Evolutionary conservation across 2,329 filamentous ascomycete genomes (phyloP).

Genomic region (Moelleriella libera): DNA sequence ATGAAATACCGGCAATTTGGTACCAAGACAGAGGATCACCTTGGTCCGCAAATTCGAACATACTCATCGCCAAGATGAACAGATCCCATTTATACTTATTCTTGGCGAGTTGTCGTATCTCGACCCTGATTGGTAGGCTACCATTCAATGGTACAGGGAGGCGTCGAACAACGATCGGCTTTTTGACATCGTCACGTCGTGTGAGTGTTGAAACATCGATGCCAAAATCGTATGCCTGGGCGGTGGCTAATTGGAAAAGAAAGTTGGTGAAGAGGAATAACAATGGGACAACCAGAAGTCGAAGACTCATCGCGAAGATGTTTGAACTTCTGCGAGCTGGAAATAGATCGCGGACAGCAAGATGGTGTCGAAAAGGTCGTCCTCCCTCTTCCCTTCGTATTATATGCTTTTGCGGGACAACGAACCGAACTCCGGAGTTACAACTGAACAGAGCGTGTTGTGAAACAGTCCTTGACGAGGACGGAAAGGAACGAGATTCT

Average conservation of each 20-base stretch:
- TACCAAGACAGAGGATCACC: constrained; percentile 57
- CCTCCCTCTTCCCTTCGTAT: too few relatives aligned
- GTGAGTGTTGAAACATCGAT: constrained; percentile 23
- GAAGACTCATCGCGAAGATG: constrained; percentile 2
- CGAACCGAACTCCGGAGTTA: too few relatives aligned
- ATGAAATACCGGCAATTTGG: constrained; percentile 51
- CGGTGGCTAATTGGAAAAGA: constrained; percentile 3
- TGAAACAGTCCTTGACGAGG: background rate
- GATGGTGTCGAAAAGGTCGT: too few relatives aligned
- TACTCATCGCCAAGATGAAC: constrained; percentile 60
- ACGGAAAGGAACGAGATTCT: background rate
- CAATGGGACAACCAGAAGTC: background rate
- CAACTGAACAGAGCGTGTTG: background rate
- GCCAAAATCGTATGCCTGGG: constrained; percentile 36
- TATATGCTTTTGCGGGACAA: too few relatives aligned
- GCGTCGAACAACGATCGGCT: constrained; percentile 26
- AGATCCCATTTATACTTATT: constrained; percentile 59
- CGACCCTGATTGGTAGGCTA: constrained; percentile 36
- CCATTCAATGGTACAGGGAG: constrained; percentile 24
- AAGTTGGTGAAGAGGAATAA: background rate
- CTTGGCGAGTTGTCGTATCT: constrained; percentile 52
- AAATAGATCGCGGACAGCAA: too few relatives aligned
- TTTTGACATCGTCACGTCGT: constrained; percentile 22
- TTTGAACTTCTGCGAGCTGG: background rate
- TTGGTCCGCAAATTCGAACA: constrained; percentile 56